Conservation (phyloP, 2,329 filamentous ascomycete genomes). For the Dryadomyces quercivorus region DNA sequence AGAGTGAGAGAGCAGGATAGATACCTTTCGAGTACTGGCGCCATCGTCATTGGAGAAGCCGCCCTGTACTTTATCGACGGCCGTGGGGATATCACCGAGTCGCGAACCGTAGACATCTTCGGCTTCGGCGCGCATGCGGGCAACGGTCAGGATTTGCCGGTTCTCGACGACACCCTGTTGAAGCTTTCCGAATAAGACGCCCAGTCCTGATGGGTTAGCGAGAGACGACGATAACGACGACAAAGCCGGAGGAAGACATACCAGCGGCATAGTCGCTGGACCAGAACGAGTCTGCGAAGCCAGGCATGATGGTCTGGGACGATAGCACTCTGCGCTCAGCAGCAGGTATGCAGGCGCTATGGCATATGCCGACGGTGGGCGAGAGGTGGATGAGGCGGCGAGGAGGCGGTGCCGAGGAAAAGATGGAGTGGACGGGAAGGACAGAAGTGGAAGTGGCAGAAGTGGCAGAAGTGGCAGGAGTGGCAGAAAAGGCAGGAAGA, state of each 20-base stretch:
- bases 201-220: slow-evolving; percentile 47
- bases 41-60: slow-evolving; percentile 90
- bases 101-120: slow-evolving; percentile 80
- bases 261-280: slow-evolving; percentile 93
- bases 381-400: no score
- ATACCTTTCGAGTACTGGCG: slow-evolving; percentile 85
- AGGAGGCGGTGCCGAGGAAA: no score
- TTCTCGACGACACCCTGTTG: slow-evolving; percentile 95
- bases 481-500: neutral
- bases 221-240: neutral
- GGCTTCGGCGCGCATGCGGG: slow-evolving; percentile 87
- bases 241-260: slow-evolving; percentile 22
- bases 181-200: slow-evolving; percentile 90
- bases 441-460: no score
- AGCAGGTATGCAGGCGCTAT: neutral
- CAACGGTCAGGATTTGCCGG: slow-evolving; percentile 82
- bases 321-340: neutral
- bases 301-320: slow-evolving; percentile 49
- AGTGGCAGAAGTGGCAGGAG: no score
- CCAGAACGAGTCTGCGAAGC: slow-evolving; percentile 96
- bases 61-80: slow-evolving; percentile 67
- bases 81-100: slow-evolving; percentile 68
- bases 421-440: no score
- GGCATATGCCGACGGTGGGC: neutral
- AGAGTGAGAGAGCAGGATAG: no score